These are phyloP conservation scores for Tetrapisispora namnaoensis DNA, from an alignment of 805 yeast species.

Conservation along the genomic window DNA sequence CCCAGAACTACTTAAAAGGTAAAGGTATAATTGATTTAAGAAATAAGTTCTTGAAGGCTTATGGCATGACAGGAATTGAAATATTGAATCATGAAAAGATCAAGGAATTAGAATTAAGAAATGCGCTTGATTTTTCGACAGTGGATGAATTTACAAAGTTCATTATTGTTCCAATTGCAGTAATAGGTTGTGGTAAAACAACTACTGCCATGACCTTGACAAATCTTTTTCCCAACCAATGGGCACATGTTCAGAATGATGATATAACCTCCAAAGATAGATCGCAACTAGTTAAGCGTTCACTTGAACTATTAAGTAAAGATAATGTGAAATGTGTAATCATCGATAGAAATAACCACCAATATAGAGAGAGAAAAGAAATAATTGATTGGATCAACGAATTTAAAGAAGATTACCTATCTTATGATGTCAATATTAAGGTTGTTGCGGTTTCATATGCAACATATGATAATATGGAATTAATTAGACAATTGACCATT, in stretches of 20 bases:
- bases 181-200: slow-evolving; percentile 93
- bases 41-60: slow-evolving; percentile 45
- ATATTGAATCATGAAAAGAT: slow-evolving; percentile 39
- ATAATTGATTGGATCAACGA: slow-evolving; percentile 44
- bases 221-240: slow-evolving; percentile 41
- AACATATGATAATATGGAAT: slow-evolving; percentile 29
- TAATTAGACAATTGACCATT: slow-evolving; percentile 44
- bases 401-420: slow-evolving; percentile 36
- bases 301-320: slow-evolving; percentile 33
- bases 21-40: slow-evolving; percentile 71
- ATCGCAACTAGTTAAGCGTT: slow-evolving; percentile 38
- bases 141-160: slow-evolving; percentile 39
- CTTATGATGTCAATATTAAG: slow-evolving; percentile 37
- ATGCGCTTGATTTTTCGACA: slow-evolving; percentile 29
- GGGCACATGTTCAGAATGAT: slow-evolving; percentile 81
- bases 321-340: slow-evolving; percentile 41
- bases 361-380: slow-evolving; percentile 55
- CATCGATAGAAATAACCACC: slow-evolving; percentile 79
- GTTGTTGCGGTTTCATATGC: slow-evolving; percentile 64
- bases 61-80: slow-evolving; percentile 51
- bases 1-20: slow-evolving; percentile 40
- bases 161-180: slow-evolving; percentile 73
- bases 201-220: slow-evolving; percentile 58
- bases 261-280: slow-evolving; percentile 44
- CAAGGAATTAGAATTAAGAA: slow-evolving; percentile 31